Base-by-base conservation (phyloP, 2,329 filamentous ascomycete genomes). In the Kalmusia sp. region DNA sequence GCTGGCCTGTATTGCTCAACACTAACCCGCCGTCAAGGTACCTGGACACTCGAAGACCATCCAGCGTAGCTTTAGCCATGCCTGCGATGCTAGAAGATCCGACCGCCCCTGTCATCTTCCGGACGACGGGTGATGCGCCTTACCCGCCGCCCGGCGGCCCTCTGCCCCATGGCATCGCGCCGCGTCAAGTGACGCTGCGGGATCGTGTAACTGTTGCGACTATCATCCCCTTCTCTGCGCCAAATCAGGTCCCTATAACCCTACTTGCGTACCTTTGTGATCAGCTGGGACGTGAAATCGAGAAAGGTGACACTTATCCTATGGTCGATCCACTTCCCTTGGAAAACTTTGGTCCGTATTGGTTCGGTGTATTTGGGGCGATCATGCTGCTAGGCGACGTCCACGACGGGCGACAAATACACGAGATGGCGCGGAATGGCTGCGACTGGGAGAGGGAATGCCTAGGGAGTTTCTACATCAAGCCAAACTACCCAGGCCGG, bases 381-480 rank as follows among this genome's bases (percentile, higher is more conserved):
- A 86, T 96, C 71, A 95, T 96, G 91, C 80, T 96, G 19, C 80
- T 95, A 35, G 92, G 92, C 51, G 86, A 88, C 65, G 86, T 93
- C 11, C 62, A 66, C 15, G 65, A 68, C 52, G 83, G 85, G 46
- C 82, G 81, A 51, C 86, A 79, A 49, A 65, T 81, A 27, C 69
- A 73, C 35, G 69, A 76, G 14, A 79, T 80, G 77, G 77, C 78
- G 47, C 67, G 71, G 21, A 62, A 69, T 4, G 76, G 76, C 43
- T 71, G 69, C 60, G 90, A 93, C 74, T 96, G 92, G 92, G 84
- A 86, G 60, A 87, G 87, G 68, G 83, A 89, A 65, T 96, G 92
- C 66, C 79, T 96, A 37, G 92, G 92, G 52, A 96, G 91, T 77
- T 96, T 96, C 77, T 96, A 95, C 77, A 90, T 96, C 81, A 93